Evolutionary conservation across 2,329 filamentous ascomycete genomes (phyloP).

Genomic region (Phyllosticta capitalensis): DNA sequence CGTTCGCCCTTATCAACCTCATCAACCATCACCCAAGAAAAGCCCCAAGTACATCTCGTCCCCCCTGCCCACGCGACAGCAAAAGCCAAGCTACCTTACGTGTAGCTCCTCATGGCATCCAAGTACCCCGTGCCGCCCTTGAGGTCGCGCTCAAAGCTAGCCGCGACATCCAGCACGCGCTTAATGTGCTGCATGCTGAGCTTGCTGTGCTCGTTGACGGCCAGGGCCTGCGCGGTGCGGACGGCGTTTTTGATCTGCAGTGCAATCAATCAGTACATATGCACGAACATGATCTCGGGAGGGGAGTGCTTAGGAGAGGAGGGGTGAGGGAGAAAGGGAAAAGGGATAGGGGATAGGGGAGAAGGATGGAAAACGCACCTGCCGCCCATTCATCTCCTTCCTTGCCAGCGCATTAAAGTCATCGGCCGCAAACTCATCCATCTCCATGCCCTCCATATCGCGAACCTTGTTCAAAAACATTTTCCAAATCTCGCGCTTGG

Average conservation of each 20-base stretch:
- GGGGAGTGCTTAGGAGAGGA: neutral
- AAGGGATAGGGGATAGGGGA: neutral
- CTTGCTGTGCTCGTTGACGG: conserved; percentile 61
- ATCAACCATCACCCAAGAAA: no score
- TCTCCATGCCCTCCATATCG: conserved; percentile 45
- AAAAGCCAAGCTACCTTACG: conserved; percentile 25
- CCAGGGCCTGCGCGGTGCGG: conserved; percentile 71
- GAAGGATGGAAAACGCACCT: conserved; percentile 37
- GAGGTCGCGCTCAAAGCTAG: conserved; percentile 74
- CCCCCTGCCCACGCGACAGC: no score
- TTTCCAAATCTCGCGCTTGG: conserved; percentile 71
- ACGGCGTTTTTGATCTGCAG: conserved; percentile 79
- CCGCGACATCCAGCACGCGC: conserved; percentile 73
- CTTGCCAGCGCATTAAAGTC: conserved; percentile 59
- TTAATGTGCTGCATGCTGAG: conserved; percentile 72
- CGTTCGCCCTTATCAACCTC: no score
- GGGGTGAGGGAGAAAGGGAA: neutral
- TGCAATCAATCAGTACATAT: conserved; percentile 10
- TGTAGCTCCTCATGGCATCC: conserved; percentile 78
- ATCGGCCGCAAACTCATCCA: conserved; percentile 52
- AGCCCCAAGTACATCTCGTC: no score
- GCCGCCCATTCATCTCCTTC: conserved; percentile 59
- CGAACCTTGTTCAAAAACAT: conserved; percentile 70
- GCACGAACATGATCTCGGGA: neutral
- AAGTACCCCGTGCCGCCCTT: conserved; percentile 71